Conservation (phyloP, 768 basidiomycete genomes). For the Amanita muscaria region DNA sequence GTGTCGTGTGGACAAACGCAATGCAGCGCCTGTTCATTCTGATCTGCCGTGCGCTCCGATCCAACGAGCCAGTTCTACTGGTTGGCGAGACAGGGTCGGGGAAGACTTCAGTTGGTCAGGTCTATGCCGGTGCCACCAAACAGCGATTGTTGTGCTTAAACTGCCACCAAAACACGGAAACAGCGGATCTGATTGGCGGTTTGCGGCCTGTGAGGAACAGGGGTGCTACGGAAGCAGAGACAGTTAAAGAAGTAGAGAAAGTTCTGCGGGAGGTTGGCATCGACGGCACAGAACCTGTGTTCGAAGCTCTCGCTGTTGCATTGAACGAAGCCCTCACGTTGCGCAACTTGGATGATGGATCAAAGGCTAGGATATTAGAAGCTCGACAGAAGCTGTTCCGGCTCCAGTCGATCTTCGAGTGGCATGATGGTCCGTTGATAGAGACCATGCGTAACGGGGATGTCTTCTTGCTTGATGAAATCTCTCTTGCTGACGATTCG, state of each 20-base stretch:
- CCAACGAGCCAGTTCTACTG: constrained; percentile 89
- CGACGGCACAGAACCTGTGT: constrained; percentile 13
- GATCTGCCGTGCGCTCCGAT: constrained; percentile 74
- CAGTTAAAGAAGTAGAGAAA: constrained; percentile 32
- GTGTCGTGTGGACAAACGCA: constrained; percentile 86
- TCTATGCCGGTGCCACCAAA: constrained; percentile 60
- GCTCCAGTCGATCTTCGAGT: constrained; percentile 82
- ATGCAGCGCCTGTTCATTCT: constrained; percentile 88
- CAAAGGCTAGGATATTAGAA: constrained; percentile 27
- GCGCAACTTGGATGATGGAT: constrained; percentile 20
- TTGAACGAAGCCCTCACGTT: constrained; percentile 23
- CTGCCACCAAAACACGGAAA: constrained; percentile 98
- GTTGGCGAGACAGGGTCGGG: constrained; percentile 98
- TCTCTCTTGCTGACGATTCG: constrained; percentile 95
- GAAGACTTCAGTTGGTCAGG: constrained; percentile 94
- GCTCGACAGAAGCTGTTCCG: constrained; percentile 37
- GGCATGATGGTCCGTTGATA: constrained; percentile 95
- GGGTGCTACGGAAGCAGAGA: constrained; percentile 40
- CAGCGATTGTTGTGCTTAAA: constrained; percentile 69
- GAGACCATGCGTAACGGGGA: constrained; percentile 83
- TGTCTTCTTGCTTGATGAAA: constrained; percentile 89
- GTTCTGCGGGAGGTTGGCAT: constrained; percentile 37
- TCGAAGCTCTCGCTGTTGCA: constrained; percentile 19
- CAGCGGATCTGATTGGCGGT: constrained; percentile 91
- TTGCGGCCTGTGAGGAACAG: constrained; percentile 84